Percentiles rank a stretch among this genome's conserved stretches.
phyloP scores from a whole-genome alignment of 2,329 filamentous ascomycete species.

The Aureobasidium sp. region DNA sequence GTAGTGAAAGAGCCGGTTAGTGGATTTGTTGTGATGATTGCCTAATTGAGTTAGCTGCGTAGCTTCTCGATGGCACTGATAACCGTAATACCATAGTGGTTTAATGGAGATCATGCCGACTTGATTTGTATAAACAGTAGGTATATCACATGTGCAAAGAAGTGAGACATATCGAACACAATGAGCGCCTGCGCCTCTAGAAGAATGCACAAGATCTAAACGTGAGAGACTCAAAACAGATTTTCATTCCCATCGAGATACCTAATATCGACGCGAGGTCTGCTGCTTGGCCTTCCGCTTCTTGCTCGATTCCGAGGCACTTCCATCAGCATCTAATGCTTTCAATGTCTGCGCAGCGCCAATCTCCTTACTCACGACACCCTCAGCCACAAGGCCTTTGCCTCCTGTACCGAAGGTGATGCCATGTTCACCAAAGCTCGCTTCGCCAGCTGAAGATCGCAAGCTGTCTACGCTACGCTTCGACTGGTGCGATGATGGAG shows the following conservation, averaged over 20 bases:
- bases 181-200: no score
- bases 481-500: slow-evolving; percentile 8
- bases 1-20: background rate
- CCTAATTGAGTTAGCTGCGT: background rate
- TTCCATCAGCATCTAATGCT: background rate
- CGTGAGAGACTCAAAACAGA: background rate
- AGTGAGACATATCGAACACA: background rate
- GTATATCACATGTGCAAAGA: background rate
- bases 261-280: background rate
- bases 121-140: background rate
- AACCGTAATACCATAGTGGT: background rate
- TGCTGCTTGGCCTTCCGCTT: slow-evolving; percentile 5
- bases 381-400: slow-evolving; percentile 14
- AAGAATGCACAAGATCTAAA: background rate
- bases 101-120: background rate
- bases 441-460: slow-evolving; percentile 8
- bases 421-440: slow-evolving; percentile 12
- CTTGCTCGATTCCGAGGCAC: slow-evolving; percentile 1
- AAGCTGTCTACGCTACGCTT: slow-evolving; percentile 17
- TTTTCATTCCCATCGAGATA: slow-evolving; percentile 1
- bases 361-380: slow-evolving; percentile 12
- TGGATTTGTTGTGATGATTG: background rate
- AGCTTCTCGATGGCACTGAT: background rate
- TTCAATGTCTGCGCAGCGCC: slow-evolving; percentile 9
- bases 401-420: slow-evolving; percentile 11